Percentiles rank a stretch among this genome's conserved stretches.
Conservation (phyloP, 192 early-diverging fungal genomes). For the Pecoramyces ruminantium region DNA sequence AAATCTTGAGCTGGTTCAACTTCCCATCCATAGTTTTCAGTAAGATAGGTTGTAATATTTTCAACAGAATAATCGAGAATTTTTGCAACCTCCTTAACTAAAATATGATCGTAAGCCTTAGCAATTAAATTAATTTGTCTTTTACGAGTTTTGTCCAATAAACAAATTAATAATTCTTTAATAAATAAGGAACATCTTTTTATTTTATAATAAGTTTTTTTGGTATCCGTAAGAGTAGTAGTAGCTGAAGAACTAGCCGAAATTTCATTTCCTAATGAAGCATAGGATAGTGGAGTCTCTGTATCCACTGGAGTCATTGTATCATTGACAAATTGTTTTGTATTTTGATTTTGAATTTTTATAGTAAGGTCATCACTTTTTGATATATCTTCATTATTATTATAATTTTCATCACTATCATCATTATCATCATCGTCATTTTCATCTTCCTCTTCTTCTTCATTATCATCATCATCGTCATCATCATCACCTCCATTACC, state of each 20-base stretch:
- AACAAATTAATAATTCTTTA: background rate
- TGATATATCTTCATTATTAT: no score
- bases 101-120: background rate
- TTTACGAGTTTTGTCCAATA: background rate
- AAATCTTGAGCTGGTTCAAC: background rate
- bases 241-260: no score
- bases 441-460: background rate
- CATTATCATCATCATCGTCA: background rate
- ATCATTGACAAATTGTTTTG: no score
- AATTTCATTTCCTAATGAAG: no score
- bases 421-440: background rate
- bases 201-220: background rate
- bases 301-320: background rate
- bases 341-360: no score
- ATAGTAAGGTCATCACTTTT: no score
- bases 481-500: background rate
- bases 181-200: background rate
- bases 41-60: background rate
- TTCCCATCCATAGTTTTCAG: background rate
- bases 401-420: no score
- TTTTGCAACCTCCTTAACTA: background rate
- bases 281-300: background rate
- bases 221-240: no score
- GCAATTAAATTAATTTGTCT: background rate
- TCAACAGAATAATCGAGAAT: background rate